Conservation (phyloP, 78 protist species). For the Speleostelium caveatum region DNA sequence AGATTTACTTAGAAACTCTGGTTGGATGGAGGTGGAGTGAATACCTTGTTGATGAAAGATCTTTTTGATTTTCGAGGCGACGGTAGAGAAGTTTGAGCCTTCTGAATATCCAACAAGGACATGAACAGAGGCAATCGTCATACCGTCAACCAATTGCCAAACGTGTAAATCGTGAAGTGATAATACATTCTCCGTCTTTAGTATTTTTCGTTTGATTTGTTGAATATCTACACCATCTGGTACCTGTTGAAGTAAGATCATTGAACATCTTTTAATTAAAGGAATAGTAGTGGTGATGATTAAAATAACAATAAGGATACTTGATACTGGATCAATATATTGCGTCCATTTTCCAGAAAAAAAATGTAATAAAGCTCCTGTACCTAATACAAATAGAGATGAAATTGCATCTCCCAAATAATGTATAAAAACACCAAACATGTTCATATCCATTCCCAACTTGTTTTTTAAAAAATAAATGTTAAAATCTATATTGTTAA, state of each 20-base stretch:
- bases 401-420: conserved; percentile 90
- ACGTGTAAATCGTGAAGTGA: conserved; percentile 87
- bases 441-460: conserved; percentile 73
- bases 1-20: conserved; percentile 78
- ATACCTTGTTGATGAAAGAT: conserved; percentile 81
- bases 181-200: conserved; percentile 53
- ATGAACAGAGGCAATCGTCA: conserved; percentile 81
- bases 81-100: background rate
- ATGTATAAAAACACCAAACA: conserved; percentile 90
- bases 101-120: conserved; percentile 31
- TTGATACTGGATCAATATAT: conserved; percentile 86
- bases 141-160: conserved; percentile 88
- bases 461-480: too few relatives aligned
- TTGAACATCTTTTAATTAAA: conserved; percentile 55
- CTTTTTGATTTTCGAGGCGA: conserved; percentile 24
- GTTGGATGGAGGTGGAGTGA: conserved; percentile 84
- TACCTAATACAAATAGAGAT: conserved; percentile 87
- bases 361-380: conserved; percentile 69
- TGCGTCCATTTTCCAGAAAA: conserved; percentile 45
- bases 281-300: conserved; percentile 76
- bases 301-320: conserved; percentile 78
- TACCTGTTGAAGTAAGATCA: conserved; percentile 83
- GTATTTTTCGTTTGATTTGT: conserved; percentile 25
- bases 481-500: too few relatives aligned
- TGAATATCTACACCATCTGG: conserved; percentile 74